Evolutionary conservation across 2,329 filamentous ascomycete species (phyloP).

Genomic region (Apiospora pterosperma): DNA sequence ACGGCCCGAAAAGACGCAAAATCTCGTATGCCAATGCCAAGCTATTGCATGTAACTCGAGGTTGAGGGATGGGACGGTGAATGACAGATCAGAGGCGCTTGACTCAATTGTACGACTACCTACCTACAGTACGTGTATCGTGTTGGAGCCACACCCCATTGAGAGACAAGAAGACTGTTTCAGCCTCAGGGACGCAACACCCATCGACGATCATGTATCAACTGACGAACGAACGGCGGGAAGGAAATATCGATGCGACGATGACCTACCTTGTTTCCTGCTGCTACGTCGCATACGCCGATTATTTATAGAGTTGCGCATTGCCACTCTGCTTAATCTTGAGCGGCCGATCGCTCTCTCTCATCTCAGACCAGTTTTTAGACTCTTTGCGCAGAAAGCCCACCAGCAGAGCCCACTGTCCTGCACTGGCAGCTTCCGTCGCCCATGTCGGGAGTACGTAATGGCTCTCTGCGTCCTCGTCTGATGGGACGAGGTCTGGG

Average conservation of each 20-base stretch:
- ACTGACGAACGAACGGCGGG: neutral
- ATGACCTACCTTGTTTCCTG: too few species aligned
- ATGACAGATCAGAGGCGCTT: too few species aligned
- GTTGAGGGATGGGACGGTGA: neutral
- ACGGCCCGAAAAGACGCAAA: constrained; percentile 4
- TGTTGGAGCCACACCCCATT: neutral
- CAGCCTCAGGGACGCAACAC: constrained; percentile 16
- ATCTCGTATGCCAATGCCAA: neutral
- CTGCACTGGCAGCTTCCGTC: neutral
- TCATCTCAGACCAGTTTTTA: too few species aligned
- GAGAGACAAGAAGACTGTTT: constrained; percentile 20
- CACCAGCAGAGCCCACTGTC: too few species aligned
- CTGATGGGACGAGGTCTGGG: too few species aligned
- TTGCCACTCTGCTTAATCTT: neutral
- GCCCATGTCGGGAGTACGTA: neutral
- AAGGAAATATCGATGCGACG: neutral
- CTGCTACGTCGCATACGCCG: too few species aligned
- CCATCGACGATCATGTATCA: constrained; percentile 19
- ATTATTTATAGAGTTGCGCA: neutral
- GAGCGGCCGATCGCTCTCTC: neutral
- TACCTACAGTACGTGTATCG: neutral
- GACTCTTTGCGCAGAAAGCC: too few species aligned
- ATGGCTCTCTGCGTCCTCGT: neutral
- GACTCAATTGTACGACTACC: neutral
- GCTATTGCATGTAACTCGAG: neutral